These are phyloP conservation scores for Diaporthe sp. DNA, from an alignment of 2,329 filamentous ascomycete genomes.

Conservation along the genomic window DNA sequence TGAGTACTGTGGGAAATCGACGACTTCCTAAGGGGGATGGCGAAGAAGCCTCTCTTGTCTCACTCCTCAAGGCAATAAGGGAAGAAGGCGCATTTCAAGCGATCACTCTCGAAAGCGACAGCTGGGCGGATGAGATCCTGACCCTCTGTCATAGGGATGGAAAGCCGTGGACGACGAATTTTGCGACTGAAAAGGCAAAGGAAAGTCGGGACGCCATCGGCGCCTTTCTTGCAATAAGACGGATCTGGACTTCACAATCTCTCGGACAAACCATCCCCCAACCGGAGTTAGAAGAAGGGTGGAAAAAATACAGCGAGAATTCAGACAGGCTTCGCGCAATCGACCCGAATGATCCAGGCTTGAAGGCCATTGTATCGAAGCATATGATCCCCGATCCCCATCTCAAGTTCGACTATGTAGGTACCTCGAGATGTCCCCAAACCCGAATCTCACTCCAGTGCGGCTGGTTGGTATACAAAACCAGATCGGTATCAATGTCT, in stretches of 20 bases:
- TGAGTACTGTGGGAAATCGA: neutral
- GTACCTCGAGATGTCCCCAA: neutral
- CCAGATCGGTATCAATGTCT: no score
- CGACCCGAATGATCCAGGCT: neutral
- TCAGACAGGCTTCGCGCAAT: neutral
- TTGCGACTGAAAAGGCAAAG: neutral
- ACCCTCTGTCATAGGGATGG: neutral
- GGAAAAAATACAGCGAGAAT: neutral
- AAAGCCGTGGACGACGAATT: neutral
- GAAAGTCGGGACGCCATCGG: neutral
- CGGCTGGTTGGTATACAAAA: neutral
- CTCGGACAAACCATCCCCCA: neutral
- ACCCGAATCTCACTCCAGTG: neutral
- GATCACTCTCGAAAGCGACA: no score
- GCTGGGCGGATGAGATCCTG: neutral
- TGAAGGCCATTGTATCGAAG: neutral
- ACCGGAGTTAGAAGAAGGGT: fast-evolving
- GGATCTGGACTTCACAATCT: neutral
- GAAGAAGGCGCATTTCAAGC: fast-evolving
- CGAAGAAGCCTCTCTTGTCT: neutral
- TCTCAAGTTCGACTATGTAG: neutral
- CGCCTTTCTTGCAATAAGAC: neutral
- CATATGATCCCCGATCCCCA: neutral
- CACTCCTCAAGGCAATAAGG: neutral
- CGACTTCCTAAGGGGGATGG: neutral